Conservation (phyloP, 169 alveolate species). For the Plasmodium blacklocki region DNA sequence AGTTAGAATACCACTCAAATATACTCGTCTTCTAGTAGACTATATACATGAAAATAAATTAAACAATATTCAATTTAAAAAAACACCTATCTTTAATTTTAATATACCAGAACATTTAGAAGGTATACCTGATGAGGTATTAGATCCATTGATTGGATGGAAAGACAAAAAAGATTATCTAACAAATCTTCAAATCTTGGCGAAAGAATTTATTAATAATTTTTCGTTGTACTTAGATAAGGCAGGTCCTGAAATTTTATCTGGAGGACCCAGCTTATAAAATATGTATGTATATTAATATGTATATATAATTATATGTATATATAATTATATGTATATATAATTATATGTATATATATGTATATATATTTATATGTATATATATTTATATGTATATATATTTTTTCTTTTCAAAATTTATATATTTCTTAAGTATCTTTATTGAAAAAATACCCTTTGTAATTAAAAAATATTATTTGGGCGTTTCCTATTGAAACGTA, state of each 20-base stretch:
- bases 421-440: too few species aligned
- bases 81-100: conserved; percentile 89
- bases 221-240: conserved; percentile 83
- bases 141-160: conserved; percentile 92
- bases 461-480: too few species aligned
- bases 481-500: too few species aligned
- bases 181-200: conserved; percentile 82
- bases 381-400: too few species aligned
- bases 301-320: too few species aligned
- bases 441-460: too few species aligned
- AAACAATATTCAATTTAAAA: conserved; percentile 76
- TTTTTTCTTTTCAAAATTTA: too few species aligned
- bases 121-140: conserved; percentile 90
- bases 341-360: too few species aligned
- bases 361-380: too few species aligned
- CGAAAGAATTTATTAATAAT: conserved; percentile 88
- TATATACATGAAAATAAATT: conserved; percentile 92
- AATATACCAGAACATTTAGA: conserved; percentile 86
- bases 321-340: too few species aligned
- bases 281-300: too few species aligned
- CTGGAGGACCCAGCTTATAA: conserved; percentile 60
- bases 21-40: conserved; percentile 93
- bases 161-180: conserved; percentile 87
- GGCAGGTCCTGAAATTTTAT: conserved; percentile 53
- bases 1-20: conserved; percentile 90